Conservation (phyloP, 1,284 basidiomycete genomes). For the Ceratobasidium sp. region DNA sequence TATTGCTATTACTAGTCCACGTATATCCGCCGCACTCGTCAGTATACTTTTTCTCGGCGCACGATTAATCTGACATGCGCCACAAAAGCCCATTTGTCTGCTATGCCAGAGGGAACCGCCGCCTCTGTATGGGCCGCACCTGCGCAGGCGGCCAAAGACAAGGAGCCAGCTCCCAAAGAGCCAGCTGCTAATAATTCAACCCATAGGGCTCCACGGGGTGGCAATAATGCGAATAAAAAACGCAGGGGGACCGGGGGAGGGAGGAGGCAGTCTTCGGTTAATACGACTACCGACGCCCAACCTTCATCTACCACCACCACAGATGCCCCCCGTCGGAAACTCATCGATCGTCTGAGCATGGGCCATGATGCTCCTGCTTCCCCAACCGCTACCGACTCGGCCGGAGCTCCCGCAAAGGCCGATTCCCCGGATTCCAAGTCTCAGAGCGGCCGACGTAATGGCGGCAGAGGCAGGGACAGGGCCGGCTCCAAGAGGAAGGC, state of each 20-base stretch:
- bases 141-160: slow-evolving; percentile 19
- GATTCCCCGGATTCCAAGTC: slow-evolving; percentile 28
- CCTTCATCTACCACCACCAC: background rate
- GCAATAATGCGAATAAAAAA: background rate
- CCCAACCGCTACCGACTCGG: background rate
- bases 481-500: slow-evolving; percentile 10
- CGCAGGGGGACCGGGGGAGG: background rate
- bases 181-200: background rate
- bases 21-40: slow-evolving; percentile 1
- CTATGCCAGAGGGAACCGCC: slow-evolving; percentile 31
- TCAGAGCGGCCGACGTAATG: background rate
- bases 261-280: background rate
- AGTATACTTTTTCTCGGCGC: slow-evolving; percentile 3
- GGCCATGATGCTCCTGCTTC: slow-evolving; percentile 5
- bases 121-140: slow-evolving; percentile 30
- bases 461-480: background rate
- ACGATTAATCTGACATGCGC: slow-evolving; percentile 20
- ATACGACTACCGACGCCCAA: background rate
- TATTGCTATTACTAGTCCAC: background rate
- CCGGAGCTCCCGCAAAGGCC: slow-evolving; percentile 1
- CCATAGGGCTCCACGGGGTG: background rate
- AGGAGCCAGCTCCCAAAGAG: background rate
- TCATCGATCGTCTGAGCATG: slow-evolving; percentile 23
- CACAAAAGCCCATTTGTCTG: background rate
- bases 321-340: slow-evolving; percentile 17